Evolutionary conservation across 2,329 filamentous ascomycete genomes (phyloP).

Genomic region (Penicillium rolfsii): DNA sequence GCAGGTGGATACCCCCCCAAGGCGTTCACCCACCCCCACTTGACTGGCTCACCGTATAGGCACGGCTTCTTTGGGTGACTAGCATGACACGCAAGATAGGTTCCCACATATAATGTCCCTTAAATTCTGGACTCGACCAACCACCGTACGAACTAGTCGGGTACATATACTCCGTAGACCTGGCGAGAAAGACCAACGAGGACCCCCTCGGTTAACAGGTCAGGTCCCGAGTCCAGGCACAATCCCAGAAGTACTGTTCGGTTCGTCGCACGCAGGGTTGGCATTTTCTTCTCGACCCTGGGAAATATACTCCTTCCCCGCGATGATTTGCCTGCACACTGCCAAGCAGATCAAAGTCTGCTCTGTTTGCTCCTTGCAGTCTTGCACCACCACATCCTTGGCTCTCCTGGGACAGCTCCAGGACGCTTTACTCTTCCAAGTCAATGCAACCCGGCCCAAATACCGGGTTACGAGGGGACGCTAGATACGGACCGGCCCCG

Average conservation of each 20-base stretch:
- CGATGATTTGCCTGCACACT: constrained; percentile 1
- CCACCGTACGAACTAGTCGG: neutral
- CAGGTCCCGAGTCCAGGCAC: neutral
- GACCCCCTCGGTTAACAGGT: neutral
- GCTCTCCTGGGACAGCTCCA: neutral
- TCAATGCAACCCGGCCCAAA: constrained; percentile 12
- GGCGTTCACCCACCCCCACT: neutral
- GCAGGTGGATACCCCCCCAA: neutral
- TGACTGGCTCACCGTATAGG: neutral
- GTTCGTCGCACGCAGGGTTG: constrained; percentile 1
- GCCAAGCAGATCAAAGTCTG: neutral
- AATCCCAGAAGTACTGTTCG: neutral
- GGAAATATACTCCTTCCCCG: constrained; percentile 18
- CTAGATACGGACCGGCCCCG: constrained; percentile 14
- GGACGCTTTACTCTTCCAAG: constrained; percentile 6
- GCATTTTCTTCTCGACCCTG: constrained; percentile 2
- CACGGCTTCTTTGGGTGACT: neutral
- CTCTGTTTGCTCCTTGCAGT: neutral
- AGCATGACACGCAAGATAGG: neutral
- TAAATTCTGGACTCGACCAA: neutral
- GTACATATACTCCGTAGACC: neutral
- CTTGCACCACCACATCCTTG: neutral
- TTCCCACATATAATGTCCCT: neutral
- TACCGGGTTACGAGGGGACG: constrained; percentile 11
- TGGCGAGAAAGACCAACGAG: neutral